Percentiles rank a stretch among this genome's conserved stretches.
These are phyloP conservation scores for Populus simonii DNA, from an alignment of 345 rosid species.

Conservation along the genomic window DNA sequence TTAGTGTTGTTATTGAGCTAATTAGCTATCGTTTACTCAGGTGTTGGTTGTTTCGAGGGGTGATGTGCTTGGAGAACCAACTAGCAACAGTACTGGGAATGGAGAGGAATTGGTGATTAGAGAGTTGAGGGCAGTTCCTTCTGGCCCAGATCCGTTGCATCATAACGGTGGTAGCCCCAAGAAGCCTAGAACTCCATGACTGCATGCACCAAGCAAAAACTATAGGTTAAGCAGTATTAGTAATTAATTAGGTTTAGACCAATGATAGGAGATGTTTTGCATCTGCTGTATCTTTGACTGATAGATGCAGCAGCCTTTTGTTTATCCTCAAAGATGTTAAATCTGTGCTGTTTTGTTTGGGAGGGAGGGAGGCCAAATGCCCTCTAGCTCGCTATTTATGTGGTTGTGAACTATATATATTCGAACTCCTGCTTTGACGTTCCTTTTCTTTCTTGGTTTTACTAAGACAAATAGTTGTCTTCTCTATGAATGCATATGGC, in stretches of 20 bases:
- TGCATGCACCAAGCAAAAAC: background rate
- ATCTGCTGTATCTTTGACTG: background rate
- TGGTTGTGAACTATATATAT: background rate
- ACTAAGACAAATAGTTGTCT: background rate
- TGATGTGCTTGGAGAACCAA: background rate
- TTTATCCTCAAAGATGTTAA: background rate
- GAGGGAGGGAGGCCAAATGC: background rate
- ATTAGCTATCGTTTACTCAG: background rate
- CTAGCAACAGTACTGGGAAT: background rate
- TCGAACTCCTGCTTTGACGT: background rate
- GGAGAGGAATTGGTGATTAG: conserved; percentile 5
- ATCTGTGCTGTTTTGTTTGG: background rate
- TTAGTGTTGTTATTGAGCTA: background rate
- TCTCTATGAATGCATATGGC: background rate
- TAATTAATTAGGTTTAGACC: background rate
- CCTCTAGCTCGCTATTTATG: background rate
- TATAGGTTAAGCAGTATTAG: background rate
- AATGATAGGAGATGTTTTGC: background rate
- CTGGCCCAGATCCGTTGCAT: conserved; percentile 86
- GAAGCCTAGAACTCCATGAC: conserved; percentile 49
- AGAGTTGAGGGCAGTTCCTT: conserved; percentile 64
- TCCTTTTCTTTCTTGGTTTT: too few relatives aligned
- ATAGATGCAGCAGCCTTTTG: background rate
- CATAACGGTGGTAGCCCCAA: conserved; percentile 66
- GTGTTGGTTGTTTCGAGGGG: background rate